Conservation (phyloP, 257 asterid species). For the Nicotiana undulata region DNA sequence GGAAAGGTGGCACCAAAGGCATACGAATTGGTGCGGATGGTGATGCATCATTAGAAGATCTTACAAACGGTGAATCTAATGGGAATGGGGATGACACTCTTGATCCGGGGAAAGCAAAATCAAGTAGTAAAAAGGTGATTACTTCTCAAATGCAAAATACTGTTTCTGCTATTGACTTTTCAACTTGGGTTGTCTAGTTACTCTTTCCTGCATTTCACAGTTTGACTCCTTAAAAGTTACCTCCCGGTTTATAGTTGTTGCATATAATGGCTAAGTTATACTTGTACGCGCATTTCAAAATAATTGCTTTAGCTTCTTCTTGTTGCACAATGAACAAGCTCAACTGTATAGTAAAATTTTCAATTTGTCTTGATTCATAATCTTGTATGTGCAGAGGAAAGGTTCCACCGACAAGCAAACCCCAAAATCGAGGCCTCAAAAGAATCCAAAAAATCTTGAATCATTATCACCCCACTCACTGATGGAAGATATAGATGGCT, state of each 20-base stretch:
- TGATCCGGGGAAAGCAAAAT: slow-evolving; percentile 50
- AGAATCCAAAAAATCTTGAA: slow-evolving; percentile 38
- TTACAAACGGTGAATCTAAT: slow-evolving; percentile 33
- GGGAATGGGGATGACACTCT: slow-evolving; percentile 47
- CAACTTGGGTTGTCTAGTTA: neutral
- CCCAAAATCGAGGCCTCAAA: slow-evolving; percentile 45
- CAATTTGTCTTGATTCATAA: neutral
- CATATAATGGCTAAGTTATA: neutral
- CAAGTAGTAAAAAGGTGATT: slow-evolving; percentile 69
- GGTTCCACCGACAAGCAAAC: slow-evolving; percentile 44
- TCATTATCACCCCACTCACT: slow-evolving; percentile 36
- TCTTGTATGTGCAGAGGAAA: slow-evolving; percentile 55
- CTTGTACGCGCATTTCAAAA: neutral
- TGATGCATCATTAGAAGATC: slow-evolving; percentile 80
- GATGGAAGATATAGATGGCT: slow-evolving; percentile 41
- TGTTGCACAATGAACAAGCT: neutral
- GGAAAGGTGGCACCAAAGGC: slow-evolving; percentile 66
- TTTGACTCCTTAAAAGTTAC: neutral
- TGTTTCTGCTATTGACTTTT: neutral
- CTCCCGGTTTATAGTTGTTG: neutral
- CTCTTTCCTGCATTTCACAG: neutral
- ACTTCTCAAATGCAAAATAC: neutral
- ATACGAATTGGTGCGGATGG: slow-evolving; percentile 87
- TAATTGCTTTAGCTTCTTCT: neutral
- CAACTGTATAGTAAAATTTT: neutral